phyloP scores from a whole-genome alignment of 495 filamentous ascomycete genomes.

The Friedmanniomyces simplex region DNA sequence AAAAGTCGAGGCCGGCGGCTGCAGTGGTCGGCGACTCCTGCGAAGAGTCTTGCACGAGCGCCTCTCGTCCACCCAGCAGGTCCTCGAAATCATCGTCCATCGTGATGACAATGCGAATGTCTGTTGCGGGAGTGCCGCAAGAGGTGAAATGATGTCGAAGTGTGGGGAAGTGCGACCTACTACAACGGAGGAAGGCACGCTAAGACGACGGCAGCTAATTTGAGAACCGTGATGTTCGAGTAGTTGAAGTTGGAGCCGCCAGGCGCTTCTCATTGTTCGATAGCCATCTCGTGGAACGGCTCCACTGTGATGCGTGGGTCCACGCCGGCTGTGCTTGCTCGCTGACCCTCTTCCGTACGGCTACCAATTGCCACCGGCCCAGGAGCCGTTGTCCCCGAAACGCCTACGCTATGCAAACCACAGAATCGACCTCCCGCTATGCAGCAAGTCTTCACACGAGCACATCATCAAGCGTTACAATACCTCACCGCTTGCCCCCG shows the following conservation, averaged over 20 bases:
- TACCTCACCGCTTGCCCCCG: conserved; percentile 2
- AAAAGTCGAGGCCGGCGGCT: background rate
- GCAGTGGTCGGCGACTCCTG: conserved; percentile 4
- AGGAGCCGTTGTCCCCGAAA: too few species aligned
- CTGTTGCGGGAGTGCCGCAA: background rate
- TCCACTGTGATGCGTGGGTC: too few species aligned
- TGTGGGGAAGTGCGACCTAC: background rate
- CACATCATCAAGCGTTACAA: background rate
- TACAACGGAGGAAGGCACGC: background rate
- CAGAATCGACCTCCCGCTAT: background rate
- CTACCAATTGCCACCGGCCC: background rate
- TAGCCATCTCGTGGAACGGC: too few species aligned
- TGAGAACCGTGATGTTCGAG: too few species aligned
- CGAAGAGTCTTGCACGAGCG: background rate
- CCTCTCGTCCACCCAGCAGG: background rate
- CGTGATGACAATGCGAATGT: background rate
- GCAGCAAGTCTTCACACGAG: background rate
- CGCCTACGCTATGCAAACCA: background rate
- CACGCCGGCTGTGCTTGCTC: too few species aligned
- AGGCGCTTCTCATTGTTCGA: too few species aligned
- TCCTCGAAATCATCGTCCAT: conserved; percentile 7
- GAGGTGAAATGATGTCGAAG: background rate
- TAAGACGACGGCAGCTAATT: background rate
- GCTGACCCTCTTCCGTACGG: too few species aligned
- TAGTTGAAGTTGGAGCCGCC: too few species aligned